These are phyloP conservation scores for Penicillium coffeae DNA, from an alignment of 495 filamentous ascomycete genomes.

Conservation along the genomic window DNA sequence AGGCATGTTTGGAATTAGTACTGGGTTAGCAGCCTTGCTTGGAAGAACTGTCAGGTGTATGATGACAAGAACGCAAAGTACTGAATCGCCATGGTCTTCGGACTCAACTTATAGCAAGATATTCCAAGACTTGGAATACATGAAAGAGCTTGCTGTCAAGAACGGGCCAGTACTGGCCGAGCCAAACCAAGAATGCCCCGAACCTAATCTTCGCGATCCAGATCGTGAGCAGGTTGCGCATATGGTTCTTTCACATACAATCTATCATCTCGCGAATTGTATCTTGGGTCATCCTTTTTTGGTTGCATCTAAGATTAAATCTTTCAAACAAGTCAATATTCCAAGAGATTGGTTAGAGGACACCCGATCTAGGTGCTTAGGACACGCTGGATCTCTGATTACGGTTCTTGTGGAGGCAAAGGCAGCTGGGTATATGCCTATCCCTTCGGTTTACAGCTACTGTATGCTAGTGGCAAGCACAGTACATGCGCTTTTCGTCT, in stretches of 20 bases:
- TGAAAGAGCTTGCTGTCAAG: conserved; percentile 18
- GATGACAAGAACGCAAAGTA: conserved; percentile 13
- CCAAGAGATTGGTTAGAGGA: conserved; percentile 14
- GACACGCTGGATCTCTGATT: conserved; percentile 17
- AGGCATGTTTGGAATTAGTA: conserved; percentile 16
- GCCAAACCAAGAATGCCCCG: conserved; percentile 3
- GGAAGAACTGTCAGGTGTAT: conserved; percentile 24
- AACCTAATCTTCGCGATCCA: conserved; percentile 2
- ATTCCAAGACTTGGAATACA: conserved; percentile 16
- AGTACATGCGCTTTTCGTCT: conserved; percentile 19
- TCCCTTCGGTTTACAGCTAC: conserved; percentile 24
- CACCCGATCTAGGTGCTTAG: conserved; percentile 3
- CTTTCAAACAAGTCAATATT: background rate
- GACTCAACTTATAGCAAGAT: conserved; percentile 19
- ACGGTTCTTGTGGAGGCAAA: conserved; percentile 23
- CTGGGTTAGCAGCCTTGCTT: conserved; percentile 14
- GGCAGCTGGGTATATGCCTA: conserved; percentile 20
- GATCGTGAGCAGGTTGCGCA: conserved; percentile 20
- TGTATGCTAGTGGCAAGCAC: conserved; percentile 25
- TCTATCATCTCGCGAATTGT: conserved; percentile 27
- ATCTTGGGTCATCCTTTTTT: conserved; percentile 30
- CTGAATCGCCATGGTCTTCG: conserved; percentile 19
- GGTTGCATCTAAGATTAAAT: conserved; percentile 13
- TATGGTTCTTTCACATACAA: conserved; percentile 22
- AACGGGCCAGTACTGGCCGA: conserved; percentile 10